A percentile compares a stretch with the other conserved stretches of the same genome.
These are phyloP conservation scores for Sclerotinia nivalis DNA, from an alignment of 2,329 filamentous ascomycete genomes.

Conservation along the genomic window DNA sequence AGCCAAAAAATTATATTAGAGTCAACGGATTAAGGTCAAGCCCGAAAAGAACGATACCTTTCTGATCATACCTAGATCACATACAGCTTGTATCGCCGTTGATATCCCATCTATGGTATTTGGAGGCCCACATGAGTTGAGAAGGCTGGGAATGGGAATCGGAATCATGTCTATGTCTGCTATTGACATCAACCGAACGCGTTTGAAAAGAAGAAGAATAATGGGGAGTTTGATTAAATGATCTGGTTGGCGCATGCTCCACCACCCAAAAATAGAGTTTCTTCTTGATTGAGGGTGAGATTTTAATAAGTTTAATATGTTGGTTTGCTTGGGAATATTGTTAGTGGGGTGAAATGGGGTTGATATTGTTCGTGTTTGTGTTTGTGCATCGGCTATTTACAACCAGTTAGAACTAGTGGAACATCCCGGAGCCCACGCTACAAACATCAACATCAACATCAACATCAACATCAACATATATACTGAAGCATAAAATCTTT, in stretches of 20 bases:
- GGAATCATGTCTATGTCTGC: neutral
- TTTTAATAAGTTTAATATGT: neutral
- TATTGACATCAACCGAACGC: neutral
- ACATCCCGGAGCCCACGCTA: neutral
- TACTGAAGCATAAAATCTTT: neutral
- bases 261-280: constrained; percentile 3
- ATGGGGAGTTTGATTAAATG: neutral
- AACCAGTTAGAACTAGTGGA: neutral
- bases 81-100: neutral
- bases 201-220: neutral
- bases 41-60: neutral
- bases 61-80: neutral
- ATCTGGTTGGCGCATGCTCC: neutral
- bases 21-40: neutral
- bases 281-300: neutral
- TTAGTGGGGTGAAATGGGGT: neutral
- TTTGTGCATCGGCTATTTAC: neutral
- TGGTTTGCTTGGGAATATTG: neutral
- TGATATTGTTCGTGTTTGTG: neutral
- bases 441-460: neutral
- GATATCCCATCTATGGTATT: neutral
- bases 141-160: neutral
- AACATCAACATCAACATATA: neutral
- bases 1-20: neutral
- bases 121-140: neutral